Conservation (phyloP, 2,329 filamentous ascomycete genomes). For the Calonectria hongkongensis region DNA sequence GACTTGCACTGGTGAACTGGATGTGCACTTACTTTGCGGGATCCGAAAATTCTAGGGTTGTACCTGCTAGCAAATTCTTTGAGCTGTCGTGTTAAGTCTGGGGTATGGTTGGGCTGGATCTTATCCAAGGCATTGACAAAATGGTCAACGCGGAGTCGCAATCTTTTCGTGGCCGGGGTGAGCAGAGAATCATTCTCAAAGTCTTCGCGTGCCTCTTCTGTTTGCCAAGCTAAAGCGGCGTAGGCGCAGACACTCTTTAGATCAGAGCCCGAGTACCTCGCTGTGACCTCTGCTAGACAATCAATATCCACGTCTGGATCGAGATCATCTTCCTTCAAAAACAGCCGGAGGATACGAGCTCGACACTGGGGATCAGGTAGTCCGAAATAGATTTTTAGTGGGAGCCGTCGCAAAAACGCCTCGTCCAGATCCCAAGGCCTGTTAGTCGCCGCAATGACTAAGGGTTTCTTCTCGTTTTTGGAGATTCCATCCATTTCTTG, state of each 20-base stretch:
- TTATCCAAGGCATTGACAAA: not conserved
- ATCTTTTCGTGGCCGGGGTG: not conserved
- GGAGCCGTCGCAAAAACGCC: not conserved
- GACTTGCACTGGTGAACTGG: not conserved
- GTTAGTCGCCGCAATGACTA: not conserved
- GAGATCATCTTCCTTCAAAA: not conserved
- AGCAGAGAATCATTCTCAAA: not conserved
- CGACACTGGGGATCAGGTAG: not conserved
- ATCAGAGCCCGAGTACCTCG: not conserved
- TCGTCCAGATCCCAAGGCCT: not conserved
- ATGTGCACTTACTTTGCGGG: not conserved
- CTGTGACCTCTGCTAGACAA: not conserved
- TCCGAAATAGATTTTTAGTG: not conserved
- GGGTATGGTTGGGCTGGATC: not conserved
- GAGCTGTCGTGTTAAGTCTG: not conserved
- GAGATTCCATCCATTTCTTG: not conserved
- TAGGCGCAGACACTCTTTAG: slow-evolving; percentile 27
- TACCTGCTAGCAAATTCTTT: not conserved
- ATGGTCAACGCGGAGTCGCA: not conserved
- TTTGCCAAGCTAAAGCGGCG: slow-evolving; percentile 22
- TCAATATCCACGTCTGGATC: not conserved
- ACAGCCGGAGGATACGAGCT: not conserved
- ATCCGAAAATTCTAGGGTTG: not conserved
- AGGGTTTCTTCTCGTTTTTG: not conserved
- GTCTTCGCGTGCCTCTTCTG: not conserved